Evolutionary conservation across 2,329 filamentous ascomycete species (phyloP), one percentile per base, ranked within the genome.

Genomic region (Cytospora piceae): DNA sequence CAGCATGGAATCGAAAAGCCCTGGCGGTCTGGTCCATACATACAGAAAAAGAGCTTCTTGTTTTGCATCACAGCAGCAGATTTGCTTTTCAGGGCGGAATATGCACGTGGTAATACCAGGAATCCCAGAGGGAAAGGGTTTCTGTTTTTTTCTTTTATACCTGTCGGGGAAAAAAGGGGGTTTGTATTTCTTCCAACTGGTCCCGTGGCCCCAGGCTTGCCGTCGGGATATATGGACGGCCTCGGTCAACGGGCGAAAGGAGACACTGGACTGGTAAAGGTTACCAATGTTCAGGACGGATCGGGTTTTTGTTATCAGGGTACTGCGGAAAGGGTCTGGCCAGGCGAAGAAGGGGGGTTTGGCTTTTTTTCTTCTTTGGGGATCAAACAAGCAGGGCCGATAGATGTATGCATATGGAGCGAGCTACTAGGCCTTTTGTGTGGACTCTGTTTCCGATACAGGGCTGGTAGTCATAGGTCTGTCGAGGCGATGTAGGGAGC

Each of bases 1-100:
- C 63, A 67, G 39, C 53, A 59, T 57, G 63, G 66, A 53, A 67
- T 67, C 61, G 46, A 39, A 39, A 58, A 54, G 59, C 55, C 56
- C 55, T 60, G 24, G 55, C 58, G 58, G 66, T 63, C 63, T 65
- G 58, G 63, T 52, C 56, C 63, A 65, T 46, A 57, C 63, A 65
- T 46, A 57, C 42, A 52, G 58, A 29, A 58, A 52, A 52, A 56
- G 55, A 59, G 58, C 57, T 64, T 46, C 49, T 63, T 63, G 39
- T 65, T 34, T 60, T 55, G 53, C 58, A 60, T 57, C 34, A 55
- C 61, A 42, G 66, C 66, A 66, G 53, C 60, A 66, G 59, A 63
- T 63, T 51, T 63, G 63, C 63, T 66, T 61, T 39, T 61, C 39
- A 14, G 54, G 51, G 11, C 27, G 52, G 51, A 56, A 17, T 52